Conservation (phyloP, 2,329 filamentous ascomycete genomes). For the Fusarium bulbicola region DNA sequence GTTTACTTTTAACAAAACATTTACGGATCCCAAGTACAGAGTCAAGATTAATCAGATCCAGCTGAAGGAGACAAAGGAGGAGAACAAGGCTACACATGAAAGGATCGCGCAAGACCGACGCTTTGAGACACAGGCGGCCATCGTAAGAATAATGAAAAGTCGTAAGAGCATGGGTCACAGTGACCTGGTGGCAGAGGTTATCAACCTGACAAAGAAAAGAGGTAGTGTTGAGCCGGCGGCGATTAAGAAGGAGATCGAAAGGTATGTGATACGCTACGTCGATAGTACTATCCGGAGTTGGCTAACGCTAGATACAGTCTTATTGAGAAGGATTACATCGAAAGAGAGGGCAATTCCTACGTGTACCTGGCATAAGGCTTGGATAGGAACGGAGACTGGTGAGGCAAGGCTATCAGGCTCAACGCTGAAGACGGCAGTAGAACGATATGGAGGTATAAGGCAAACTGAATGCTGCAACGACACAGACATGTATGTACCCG, state of each 20-base stretch:
- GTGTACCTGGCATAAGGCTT: constrained; percentile 70
- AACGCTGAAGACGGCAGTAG: neutral
- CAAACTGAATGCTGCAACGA: neutral
- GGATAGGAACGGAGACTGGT: neutral
- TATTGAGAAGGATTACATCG: constrained; percentile 94
- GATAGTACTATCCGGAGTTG: neutral
- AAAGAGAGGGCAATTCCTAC: constrained; percentile 77
- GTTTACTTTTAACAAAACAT: constrained; percentile 82
- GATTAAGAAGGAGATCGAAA: constrained; percentile 98
- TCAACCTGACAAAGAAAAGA: constrained; percentile 85
- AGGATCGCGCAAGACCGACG: constrained; percentile 88
- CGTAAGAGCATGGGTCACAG: constrained; percentile 86
- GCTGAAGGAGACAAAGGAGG: constrained; percentile 92
- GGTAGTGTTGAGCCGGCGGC: constrained; percentile 86
- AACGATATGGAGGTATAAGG: neutral
- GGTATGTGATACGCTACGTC: constrained; percentile 62
- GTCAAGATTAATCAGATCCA: constrained; percentile 99
- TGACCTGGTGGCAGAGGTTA: constrained; percentile 91
- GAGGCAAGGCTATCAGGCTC: neutral
- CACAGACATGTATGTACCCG: neutral
- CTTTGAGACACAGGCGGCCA: constrained; percentile 96
- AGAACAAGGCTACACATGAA: constrained; percentile 94
- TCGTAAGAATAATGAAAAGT: constrained; percentile 97
- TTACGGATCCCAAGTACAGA: constrained; percentile 83
- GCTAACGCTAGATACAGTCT: constrained; percentile 61